Percentiles rank a stretch among this genome's conserved stretches.
These are phyloP conservation scores for Lentinus tigrinus DNA, from an alignment of 768 basidiomycete genomes.

Conservation along the genomic window DNA sequence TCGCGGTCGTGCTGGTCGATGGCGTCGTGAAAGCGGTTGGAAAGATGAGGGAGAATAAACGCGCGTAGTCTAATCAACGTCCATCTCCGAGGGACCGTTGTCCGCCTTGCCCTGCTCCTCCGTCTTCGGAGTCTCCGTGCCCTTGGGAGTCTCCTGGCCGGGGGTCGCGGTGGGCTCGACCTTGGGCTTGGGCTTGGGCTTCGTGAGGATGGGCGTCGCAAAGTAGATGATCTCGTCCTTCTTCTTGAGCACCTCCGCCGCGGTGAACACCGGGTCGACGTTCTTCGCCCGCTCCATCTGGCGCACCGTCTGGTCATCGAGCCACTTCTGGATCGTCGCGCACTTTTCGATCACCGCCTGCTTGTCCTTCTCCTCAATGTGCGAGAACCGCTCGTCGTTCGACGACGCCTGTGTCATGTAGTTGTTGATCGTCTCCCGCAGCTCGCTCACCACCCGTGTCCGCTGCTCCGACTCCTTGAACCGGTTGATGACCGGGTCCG, in stretches of 20 bases:
- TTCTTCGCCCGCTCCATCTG: constrained; percentile 91
- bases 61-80: constrained; percentile 60
- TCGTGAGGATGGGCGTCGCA: constrained; percentile 85
- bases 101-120: constrained; percentile 35
- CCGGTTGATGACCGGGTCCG: constrained; percentile 83
- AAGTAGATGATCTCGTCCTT: constrained; percentile 91
- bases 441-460: constrained; percentile 62
- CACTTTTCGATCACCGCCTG: constrained; percentile 85
- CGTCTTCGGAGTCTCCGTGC: constrained; percentile 49
- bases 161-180: constrained; percentile 35
- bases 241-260: constrained; percentile 85
- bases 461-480: constrained; percentile 84
- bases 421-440: constrained; percentile 86
- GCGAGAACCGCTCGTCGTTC: constrained; percentile 79
- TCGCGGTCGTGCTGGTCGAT: neutral
- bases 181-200: constrained; percentile 86
- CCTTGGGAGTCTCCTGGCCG: constrained; percentile 74
- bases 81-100: constrained; percentile 74
- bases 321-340: constrained; percentile 90
- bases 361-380: constrained; percentile 89
- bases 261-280: constrained; percentile 79
- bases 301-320: constrained; percentile 85
- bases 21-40: neutral
- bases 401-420: constrained; percentile 85
- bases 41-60: neutral